Percentiles rank a stretch among this genome's conserved stretches.
Evolutionary conservation across 2,329 filamentous ascomycete genomes (phyloP).

Genomic region (Fusarium sp.): DNA sequence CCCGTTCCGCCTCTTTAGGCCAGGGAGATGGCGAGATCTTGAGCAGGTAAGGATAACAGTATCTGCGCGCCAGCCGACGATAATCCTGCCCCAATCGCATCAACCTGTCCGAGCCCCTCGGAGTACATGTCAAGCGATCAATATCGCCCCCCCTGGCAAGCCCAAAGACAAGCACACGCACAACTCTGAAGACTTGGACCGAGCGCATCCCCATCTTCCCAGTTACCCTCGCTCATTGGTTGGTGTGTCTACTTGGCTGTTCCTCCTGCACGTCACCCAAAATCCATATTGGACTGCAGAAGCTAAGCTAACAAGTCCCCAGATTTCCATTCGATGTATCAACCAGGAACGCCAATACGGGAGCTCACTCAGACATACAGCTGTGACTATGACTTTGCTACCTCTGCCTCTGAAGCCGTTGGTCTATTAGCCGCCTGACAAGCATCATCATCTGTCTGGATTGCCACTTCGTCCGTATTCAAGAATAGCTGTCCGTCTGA

Average conservation of each 20-base stretch:
- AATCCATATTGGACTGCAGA: slow-evolving; percentile 33
- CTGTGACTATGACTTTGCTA: not conserved
- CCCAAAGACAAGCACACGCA: slow-evolving; percentile 15
- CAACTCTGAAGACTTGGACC: slow-evolving; percentile 36
- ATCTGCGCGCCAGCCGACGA: slow-evolving; percentile 12
- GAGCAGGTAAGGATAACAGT: not conserved
- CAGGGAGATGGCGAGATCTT: slow-evolving; percentile 20
- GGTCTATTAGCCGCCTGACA: slow-evolving; percentile 3
- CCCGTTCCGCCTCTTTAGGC: not conserved
- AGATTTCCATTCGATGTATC: slow-evolving; percentile 31
- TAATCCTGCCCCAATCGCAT: slow-evolving; percentile 11
- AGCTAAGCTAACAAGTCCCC: slow-evolving; percentile 37
- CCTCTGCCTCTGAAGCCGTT: not conserved
- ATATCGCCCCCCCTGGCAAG: slow-evolving; percentile 31
- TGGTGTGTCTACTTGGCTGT: slow-evolving; percentile 20
- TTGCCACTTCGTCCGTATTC: slow-evolving; percentile 19
- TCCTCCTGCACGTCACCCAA: slow-evolving; percentile 42
- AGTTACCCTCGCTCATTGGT: slow-evolving; percentile 36
- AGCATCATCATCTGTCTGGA: not conserved
- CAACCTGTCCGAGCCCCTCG: slow-evolving; percentile 4
- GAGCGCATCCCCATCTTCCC: slow-evolving; percentile 34
- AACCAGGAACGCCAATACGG: slow-evolving; percentile 25
- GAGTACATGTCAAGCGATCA: slow-evolving; percentile 14
- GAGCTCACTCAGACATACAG: slow-evolving; percentile 25
- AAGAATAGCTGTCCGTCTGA: slow-evolving; percentile 8